Evolutionary conservation across 2,329 filamentous ascomycete genomes (phyloP), one percentile per base, ranked within the genome.

Genomic region (Colletotrichum sansevieriae): DNA sequence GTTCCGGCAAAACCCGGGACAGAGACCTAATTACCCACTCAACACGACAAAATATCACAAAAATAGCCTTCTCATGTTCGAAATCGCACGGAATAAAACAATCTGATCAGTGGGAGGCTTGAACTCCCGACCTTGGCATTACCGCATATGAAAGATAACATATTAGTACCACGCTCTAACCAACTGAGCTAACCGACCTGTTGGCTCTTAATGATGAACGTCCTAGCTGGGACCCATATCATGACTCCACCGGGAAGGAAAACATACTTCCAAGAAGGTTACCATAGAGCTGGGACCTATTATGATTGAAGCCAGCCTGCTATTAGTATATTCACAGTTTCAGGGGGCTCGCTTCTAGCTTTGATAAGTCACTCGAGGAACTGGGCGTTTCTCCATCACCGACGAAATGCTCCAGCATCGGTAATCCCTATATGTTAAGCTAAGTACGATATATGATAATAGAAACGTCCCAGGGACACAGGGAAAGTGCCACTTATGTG

Each of bases 91-190:
- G 8, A 35, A n/a, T 55, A 55, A 66, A 61, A 61, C 13, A 0
- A 1, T 10, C 5, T 69, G 62, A 69, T 69, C 66, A 69, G 66
- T 61, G 66, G 66, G 66, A 69, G 62, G 66, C 62, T 69, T 69
- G 62, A 69, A 65, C 66, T 69, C 66, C 66, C 66, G 66, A 25
- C 66, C 66, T 69, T 66, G 66, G 66, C 62, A 69, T 69, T 51
- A 66, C 66, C 22, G 4, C 10, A 56, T 13, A 66, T 65, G 44
- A 33, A 47, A 4, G 55, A 10, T 65, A 35, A 39, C n/a, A 65
- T 69, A 66, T 66, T 69, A 69, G 66, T 69, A 69, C 66, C 66
- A 69, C 62, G 66, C 66, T 65, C 66, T 69, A 66, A 69, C 62
- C 62, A 69, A 69, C 66, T 69, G 66, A 68, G 65, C 65, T 68